These are phyloP conservation scores for Quercus rubra DNA, from an alignment of 306 rosid genomes.

Conservation along the genomic window DNA sequence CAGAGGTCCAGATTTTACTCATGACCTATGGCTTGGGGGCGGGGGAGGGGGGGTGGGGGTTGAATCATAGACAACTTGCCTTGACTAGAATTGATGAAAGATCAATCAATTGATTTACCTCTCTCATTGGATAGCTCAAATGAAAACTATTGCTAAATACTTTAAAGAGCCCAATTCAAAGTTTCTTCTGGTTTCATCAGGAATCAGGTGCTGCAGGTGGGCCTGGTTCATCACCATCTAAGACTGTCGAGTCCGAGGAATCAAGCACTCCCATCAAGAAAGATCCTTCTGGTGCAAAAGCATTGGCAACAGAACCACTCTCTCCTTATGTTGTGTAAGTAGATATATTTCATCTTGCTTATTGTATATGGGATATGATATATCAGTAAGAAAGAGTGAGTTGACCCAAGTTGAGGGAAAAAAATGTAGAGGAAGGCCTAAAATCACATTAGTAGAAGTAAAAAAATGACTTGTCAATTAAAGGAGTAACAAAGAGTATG, in stretches of 20 bases:
- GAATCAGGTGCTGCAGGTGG: conserved; percentile 29
- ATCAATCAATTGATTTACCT: neutral
- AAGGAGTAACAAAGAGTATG: too few species aligned
- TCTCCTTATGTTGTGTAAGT: conserved; percentile 73
- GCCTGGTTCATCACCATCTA: conserved; percentile 31
- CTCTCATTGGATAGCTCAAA: neutral
- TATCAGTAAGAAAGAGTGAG: neutral
- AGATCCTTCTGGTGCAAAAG: conserved; percentile 36
- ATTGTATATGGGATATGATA: neutral
- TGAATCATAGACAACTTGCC: neutral
- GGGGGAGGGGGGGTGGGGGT: neutral
- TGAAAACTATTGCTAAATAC: neutral
- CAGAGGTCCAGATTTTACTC: neutral
- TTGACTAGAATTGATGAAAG: neutral
- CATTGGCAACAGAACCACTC: conserved; percentile 36
- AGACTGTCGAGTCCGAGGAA: conserved; percentile 30
- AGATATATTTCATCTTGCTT: conserved; percentile 2
- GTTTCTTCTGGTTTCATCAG: conserved; percentile 36
- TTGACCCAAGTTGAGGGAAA: too few species aligned
- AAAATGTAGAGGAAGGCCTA: too few species aligned
- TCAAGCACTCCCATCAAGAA: conserved; percentile 30
- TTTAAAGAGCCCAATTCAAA: conserved; percentile 18
- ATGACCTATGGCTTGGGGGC: neutral
- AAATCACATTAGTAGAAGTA: too few species aligned
- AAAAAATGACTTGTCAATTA: too few species aligned